Evolutionary conservation across 192 early-diverging fungal species (phyloP), one percentile per base, ranked within the genome.

Genomic region (Coemansia interrupta): DNA sequence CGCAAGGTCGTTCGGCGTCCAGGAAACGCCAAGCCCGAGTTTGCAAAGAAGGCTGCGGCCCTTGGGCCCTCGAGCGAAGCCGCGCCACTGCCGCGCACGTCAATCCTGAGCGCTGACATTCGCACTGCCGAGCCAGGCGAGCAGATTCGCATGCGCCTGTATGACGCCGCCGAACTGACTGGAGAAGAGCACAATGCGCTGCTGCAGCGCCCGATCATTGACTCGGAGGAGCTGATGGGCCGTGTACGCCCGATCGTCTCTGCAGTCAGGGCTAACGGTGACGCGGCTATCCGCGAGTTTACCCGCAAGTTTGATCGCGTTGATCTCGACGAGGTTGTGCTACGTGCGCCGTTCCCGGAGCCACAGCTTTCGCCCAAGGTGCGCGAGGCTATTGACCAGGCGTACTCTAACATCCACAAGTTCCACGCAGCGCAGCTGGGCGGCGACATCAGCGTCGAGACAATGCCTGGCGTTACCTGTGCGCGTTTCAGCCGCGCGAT

Each of bases 401-500:
- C 97, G 11, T 98, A 92, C 58, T 85, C 84, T 22, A 99, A 99
- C 58, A 90, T 99, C 61, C 74, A 83, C 51, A 84, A 82, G 56
- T 99, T 99, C 87, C 97, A 99, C 68, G 82, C 83, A 12, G 94
- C 97, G 12, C 97, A 99, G 73, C 75, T 96, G 57, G 81, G 70
- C 15, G 80, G 77, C 30, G 76, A 80, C 24, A 83, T 82, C 41
- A 73, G 82, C 15, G 95, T 99, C 9, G 94, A 98, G 73, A 99
- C 97, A 5, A 97, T 96, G 93, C 94, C 94, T 12, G 97, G 97
- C 30, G 92, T 99, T 19, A 78, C 79, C n/a, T 99, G 97, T 80
- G 85, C 89, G 45, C 86, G 97, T 30, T 95, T 95, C 80, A 85
- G 85, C 46, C 84, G 95, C 17, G 91, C 97, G 9, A 99, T 99